Percentiles rank a stretch among this genome's conserved stretches.
phyloP scores from a whole-genome alignment of 208 protist species.

The Acanthamoeba healyi region DNA sequence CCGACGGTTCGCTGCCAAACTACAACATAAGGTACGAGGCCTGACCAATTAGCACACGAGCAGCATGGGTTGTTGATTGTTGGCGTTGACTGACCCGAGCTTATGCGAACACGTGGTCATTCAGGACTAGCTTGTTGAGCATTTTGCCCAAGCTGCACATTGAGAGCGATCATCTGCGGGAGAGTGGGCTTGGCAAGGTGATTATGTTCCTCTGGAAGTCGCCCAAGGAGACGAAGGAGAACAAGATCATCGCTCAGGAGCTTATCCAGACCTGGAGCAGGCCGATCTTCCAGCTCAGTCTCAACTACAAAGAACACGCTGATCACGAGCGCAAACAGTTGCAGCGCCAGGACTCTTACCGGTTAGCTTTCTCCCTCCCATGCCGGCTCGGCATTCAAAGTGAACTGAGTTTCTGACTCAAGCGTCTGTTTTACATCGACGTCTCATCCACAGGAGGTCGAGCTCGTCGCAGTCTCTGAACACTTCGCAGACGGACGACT shows the following conservation, averaged over 20 bases:
- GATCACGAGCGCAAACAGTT: constrained; percentile 15
- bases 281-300: constrained; percentile 64
- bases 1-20: constrained; percentile 32
- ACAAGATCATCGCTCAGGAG: constrained; percentile 64
- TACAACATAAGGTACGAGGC: constrained; percentile 32
- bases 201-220: constrained; percentile 65
- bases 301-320: constrained; percentile 45
- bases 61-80: not conserved
- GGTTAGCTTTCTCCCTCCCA: not conserved
- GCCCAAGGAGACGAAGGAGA: constrained; percentile 72
- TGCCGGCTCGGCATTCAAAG: too few relatives aligned
- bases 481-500: constrained; percentile 35
- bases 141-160: constrained; percentile 43
- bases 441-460: not conserved
- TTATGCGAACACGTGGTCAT: not conserved
- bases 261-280: constrained; percentile 69
- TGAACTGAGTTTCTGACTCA: too few relatives aligned
- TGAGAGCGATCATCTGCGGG: constrained; percentile 25
- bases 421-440: not conserved
- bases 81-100: too few relatives aligned
- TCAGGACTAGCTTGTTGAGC: not conserved
- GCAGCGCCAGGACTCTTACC: not conserved
- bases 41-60: too few relatives aligned
- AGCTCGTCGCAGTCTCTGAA: not conserved
- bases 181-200: constrained; percentile 45